Evolutionary conservation across 768 basidiomycete genomes (phyloP), one percentile per base, ranked within the genome.

Genomic region (Kwoniella heveanensis): DNA sequence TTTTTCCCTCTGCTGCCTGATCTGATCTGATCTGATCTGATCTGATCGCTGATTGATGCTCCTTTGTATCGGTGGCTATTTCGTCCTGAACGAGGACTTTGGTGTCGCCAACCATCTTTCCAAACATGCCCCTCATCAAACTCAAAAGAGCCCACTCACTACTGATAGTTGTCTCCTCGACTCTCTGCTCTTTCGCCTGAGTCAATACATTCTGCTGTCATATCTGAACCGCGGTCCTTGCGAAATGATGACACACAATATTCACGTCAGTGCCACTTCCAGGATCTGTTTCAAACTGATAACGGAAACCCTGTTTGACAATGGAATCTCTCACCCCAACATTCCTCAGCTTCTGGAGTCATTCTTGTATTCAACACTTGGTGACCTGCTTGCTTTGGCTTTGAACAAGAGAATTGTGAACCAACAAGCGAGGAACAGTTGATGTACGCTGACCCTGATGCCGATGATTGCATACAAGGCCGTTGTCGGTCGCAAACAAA

Each of bases 181-280:
- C 19, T 44, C 39, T 44, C 39, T 44, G 39, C 17, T 19, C 4
- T 44, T 44, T 44, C 39, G 39, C 39, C 32, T 32, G 32, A 13
- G 13, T 32, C 32, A 32, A 5, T 32, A 32, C 32, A 32, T 32
- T 32, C 32, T 13, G 5, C 13, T 13, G 32, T 32, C 32, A 13
- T n/a, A n/a, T n/a, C n/a, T n/a, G n/a, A n/a, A n/a, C n/a, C n/a
- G n/a, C n/a, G n/a, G n/a, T n/a, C n/a, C n/a, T n/a, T n/a, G n/a
- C n/a, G n/a, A n/a, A n/a, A n/a, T n/a, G n/a, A n/a, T n/a, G n/a
- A n/a, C n/a, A n/a, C n/a, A n/a, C n/a, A n/a, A n/a, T n/a, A n/a
- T n/a, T n/a, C n/a, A 44, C 39, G 39, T 44, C 39, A 44, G 39
- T 44, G 39, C 39, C 39, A 44, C 39, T 19, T 44, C 39, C 19